Evolutionary conservation across 2,329 filamentous ascomycete genomes (phyloP), one percentile per base, ranked within the genome.

Genomic region (Trichoderma sp.): DNA sequence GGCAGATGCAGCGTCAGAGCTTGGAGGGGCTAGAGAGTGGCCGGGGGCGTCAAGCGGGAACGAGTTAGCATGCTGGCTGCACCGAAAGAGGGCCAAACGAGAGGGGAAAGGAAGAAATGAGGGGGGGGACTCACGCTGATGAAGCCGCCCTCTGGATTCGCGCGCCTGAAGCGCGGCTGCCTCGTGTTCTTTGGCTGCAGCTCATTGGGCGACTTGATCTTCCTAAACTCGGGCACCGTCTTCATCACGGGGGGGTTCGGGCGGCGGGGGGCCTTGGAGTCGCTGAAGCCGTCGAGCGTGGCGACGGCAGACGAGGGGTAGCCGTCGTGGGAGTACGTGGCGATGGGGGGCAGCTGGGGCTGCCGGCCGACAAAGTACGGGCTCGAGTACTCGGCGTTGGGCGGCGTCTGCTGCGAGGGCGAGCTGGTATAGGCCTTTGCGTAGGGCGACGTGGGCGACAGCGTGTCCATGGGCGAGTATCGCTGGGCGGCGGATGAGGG

Each of bases 91-190:
- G 9, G 9, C 14, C 14, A n/a, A 19, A 17, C 17, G 21, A 30
- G 21, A 21, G 24, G 41, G n/a, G 17, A 41, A 15, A 44, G 24
- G 24, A 24, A n/a, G 28, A 12, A 10, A 17, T 10, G n/a, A 12
- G 14, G 24, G 48, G 6, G 48, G 52, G 43, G 43, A 75, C 91
- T 79, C 84, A 96, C 92, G 77, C 95, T 98, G 76, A 99, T 97
- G 75, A 99, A 99, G 56, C 95, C 95, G 61, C 95, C 95, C 75
- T 99, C 95, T 2, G 95, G 95, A 72, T 97, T 96, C 63, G 95
- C 95, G 78, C 95, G 88, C 71, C 95, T 87, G 75, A 96, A 98
- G 1, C 92, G 86, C 63, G 95, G 95, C 75, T 99, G 95, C 21
- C 86, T 74, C 77, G 94, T 97, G 75, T 95, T 88, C 74, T 90